Evolutionary conservation across 2,329 filamentous ascomycete genomes (phyloP).

Genomic region (Hypoxylon sp.): DNA sequence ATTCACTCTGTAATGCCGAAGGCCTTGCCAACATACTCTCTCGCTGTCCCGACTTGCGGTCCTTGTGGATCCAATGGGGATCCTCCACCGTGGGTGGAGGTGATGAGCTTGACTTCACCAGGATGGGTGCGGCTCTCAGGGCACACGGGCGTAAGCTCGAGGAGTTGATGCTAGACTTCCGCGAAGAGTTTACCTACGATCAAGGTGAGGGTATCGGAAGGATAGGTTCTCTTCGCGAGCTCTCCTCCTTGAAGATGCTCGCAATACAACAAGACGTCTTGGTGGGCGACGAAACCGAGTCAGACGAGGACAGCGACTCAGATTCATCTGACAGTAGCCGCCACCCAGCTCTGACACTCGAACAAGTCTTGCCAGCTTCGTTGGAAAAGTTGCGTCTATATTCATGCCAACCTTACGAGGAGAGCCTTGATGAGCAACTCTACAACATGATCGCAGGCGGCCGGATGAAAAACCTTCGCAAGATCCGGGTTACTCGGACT

Average conservation of each 20-base stretch:
- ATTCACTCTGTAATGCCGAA: not conserved
- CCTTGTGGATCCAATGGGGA: not conserved
- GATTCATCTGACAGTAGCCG: not conserved
- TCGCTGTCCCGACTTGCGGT: not conserved
- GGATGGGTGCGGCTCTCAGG: not conserved
- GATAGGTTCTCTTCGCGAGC: not conserved
- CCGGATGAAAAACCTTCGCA: not conserved
- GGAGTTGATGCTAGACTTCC: not conserved
- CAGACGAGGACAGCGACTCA: not conserved
- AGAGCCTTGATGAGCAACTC: not conserved
- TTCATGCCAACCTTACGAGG: not conserved
- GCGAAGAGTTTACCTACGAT: not conserved
- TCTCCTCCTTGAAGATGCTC: not conserved
- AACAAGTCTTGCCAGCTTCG: not conserved
- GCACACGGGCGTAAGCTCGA: not conserved
- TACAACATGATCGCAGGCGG: not conserved
- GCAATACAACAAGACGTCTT: not conserved
- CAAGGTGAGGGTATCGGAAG: not conserved
- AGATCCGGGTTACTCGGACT: not conserved
- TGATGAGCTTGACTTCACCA: not conserved
- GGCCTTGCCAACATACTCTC: not conserved
- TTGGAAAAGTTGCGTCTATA: not conserved
- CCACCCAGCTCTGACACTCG: not conserved
- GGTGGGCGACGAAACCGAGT: not conserved
- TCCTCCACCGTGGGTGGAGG: not conserved